These are phyloP conservation scores for Scleromitrula shiraiana DNA, from an alignment of 2,329 filamentous ascomycete genomes.

Conservation along the genomic window DNA sequence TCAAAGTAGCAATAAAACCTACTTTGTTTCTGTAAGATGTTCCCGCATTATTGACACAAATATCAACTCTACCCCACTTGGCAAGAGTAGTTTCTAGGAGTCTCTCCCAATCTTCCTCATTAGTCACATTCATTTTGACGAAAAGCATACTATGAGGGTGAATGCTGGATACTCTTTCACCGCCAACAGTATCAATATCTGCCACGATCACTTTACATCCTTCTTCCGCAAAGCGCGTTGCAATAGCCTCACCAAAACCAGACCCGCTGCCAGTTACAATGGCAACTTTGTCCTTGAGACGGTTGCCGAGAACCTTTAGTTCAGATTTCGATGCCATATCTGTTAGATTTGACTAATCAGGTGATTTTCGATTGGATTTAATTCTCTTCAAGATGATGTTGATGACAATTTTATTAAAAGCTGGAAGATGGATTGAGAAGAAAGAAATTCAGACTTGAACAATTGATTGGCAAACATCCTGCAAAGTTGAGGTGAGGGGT, in stretches of 20 bases:
- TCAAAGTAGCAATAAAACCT: background rate
- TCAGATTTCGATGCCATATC: constrained; percentile 12
- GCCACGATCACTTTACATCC: constrained; percentile 54
- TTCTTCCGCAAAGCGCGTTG: constrained; percentile 49
- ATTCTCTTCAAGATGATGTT: too few species aligned
- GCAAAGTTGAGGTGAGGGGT: background rate
- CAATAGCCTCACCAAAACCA: constrained; percentile 57
- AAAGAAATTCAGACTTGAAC: too few species aligned
- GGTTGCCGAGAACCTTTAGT: constrained; percentile 20
- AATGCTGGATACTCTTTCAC: constrained; percentile 38
- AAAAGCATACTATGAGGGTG: constrained; percentile 31
- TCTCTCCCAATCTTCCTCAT: constrained; percentile 43
- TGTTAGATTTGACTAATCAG: background rate
- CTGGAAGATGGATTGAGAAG: too few species aligned
- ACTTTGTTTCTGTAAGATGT: constrained; percentile 49
- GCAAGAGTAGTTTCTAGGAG: constrained; percentile 39
- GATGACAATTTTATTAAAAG: too few species aligned
- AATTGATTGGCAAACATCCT: background rate
- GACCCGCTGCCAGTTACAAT: constrained; percentile 53
- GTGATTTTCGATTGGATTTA: background rate
- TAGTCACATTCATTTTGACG: constrained; percentile 42
- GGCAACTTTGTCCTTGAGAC: constrained; percentile 46
- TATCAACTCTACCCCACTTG: constrained; percentile 45
- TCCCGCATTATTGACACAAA: constrained; percentile 55
- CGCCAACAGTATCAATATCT: constrained; percentile 49